phyloP scores from a whole-genome alignment of 2,329 filamentous ascomycete genomes.

The Xylaria sp. region DNA sequence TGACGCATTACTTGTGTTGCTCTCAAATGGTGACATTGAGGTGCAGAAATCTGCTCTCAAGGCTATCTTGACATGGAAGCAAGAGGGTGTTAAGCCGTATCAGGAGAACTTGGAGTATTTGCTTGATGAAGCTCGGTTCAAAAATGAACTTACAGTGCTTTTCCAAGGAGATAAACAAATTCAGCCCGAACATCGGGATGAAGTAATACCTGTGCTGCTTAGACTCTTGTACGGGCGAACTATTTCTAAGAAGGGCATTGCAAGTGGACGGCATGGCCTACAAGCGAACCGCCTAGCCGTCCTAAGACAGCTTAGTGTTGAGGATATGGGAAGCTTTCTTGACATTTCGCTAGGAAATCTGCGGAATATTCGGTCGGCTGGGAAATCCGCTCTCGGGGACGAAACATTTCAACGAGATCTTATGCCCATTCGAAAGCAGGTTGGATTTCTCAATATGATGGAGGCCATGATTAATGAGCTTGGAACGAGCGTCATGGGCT shows the following conservation, averaged over 20 bases:
- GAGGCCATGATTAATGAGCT: conserved; percentile 87
- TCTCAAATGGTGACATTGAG: conserved; percentile 89
- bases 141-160: conserved; percentile 91
- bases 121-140: conserved; percentile 89
- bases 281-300: conserved; percentile 83
- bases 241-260: conserved; percentile 80
- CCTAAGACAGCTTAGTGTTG: conserved; percentile 77
- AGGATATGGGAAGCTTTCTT: conserved; percentile 83
- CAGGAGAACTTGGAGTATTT: conserved; percentile 87
- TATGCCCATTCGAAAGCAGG: conserved; percentile 78
- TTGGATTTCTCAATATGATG: conserved; percentile 92
- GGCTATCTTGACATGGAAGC: conserved; percentile 89
- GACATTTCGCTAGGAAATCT: conserved; percentile 81
- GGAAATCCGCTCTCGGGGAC: conserved; percentile 60
- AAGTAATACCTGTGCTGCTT: conserved; percentile 86
- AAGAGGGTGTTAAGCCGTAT: conserved; percentile 77
- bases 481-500: conserved; percentile 75
- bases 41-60: conserved; percentile 87
- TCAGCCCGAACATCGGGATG: conserved; percentile 74
- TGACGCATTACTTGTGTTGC: conserved; percentile 75
- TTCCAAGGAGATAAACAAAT: conserved; percentile 80
- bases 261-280: conserved; percentile 82
- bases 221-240: conserved; percentile 89
- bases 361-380: conserved; percentile 67
- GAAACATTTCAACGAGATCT: conserved; percentile 67